A percentile compares a stretch with the other conserved stretches of the same genome.
phyloP scores from a whole-genome alignment of 2,329 filamentous ascomycete species.

The Bipolaris oryzae region DNA sequence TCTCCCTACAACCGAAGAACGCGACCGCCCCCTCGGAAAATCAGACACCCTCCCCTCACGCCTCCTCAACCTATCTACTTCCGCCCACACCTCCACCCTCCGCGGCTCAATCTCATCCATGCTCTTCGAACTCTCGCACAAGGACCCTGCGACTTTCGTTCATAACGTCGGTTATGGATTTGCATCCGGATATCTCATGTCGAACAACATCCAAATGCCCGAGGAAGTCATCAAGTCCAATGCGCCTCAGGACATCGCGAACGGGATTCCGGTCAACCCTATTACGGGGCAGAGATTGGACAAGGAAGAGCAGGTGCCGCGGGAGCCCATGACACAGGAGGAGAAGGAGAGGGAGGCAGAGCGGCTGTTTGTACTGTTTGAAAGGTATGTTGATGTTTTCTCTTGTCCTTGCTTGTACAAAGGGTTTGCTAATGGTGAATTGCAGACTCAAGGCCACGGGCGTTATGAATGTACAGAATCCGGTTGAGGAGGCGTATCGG shows the following conservation, averaged over 20 bases:
- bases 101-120: constrained; percentile 77
- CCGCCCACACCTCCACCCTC: constrained; percentile 72
- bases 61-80: constrained; percentile 78
- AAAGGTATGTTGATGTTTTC: constrained; percentile 62
- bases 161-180: constrained; percentile 94
- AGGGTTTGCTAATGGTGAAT: constrained; percentile 8
- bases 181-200: constrained; percentile 86
- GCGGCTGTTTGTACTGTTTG: constrained; percentile 86
- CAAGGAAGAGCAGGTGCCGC: constrained; percentile 64
- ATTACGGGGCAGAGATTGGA: constrained; percentile 85
- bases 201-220: constrained; percentile 80
- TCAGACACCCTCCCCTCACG: constrained; percentile 75
- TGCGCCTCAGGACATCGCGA: constrained; percentile 41
- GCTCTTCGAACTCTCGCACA: constrained; percentile 85
- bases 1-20: constrained; percentile 77
- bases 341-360: constrained; percentile 95
- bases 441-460: constrained; percentile 72
- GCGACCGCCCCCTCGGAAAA: constrained; percentile 76
- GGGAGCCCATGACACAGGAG: constrained; percentile 81
- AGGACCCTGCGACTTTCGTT: constrained; percentile 79
- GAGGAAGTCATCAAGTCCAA: constrained; percentile 65
- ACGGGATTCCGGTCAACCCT: constrained; percentile 68
- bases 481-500: constrained; percentile 71
- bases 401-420: background rate
- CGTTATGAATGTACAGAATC: constrained; percentile 78